Evolutionary conservation across 441 rosid species (phyloP), one percentile per base, ranked within the genome.

Genomic region (Populus tomentosa): DNA sequence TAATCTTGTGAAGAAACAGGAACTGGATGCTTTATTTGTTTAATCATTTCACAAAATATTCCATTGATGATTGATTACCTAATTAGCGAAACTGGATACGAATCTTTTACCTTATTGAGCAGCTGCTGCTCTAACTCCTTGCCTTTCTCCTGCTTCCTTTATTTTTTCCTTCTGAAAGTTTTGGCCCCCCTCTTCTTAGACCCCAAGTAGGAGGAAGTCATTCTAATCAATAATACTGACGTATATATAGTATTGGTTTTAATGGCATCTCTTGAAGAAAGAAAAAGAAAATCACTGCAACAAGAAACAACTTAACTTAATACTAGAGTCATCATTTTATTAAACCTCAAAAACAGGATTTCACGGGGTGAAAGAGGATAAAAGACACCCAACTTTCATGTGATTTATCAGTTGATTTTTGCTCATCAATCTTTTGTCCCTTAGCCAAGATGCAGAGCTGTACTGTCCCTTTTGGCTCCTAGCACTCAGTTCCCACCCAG

Each of bases 361-460:
- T 83, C 82, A 81, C 83, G 80, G 86, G 36, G 75, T 50, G 67
- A 67, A 68, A 74, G 68, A 80, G 42, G 79, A 74, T 72, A 72
- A 76, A 67, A 71, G 70, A 33, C 79, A 80, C 53, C 77, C 64
- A 32, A 72, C 50, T 38, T 24, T 53, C 87, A 83, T 81, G 90
- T 84, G 89, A 80, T 20, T 28, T 28, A 28, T 40, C 20, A 10
- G 33, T 40, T 70, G 38, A 67, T 79, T 75, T 23, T 75, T 40
- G 72, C 79, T 70, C 26, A 74, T 66, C 74, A 69, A 79, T 28
- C 33, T 14, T 75, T 80, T 84, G 88, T 88, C 84, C 63, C 72
- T 5, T 84, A 68, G 82, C 75, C 3, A 69, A 26, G 56, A 18
- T 59, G 79, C 75, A 70, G 75, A 78, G 84, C 84, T 81, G 84